A percentile compares a stretch with the other conserved stretches of the same genome.
Conservation (phyloP, 2,329 filamentous ascomycete species). For the Aspergillus sp. region DNA sequence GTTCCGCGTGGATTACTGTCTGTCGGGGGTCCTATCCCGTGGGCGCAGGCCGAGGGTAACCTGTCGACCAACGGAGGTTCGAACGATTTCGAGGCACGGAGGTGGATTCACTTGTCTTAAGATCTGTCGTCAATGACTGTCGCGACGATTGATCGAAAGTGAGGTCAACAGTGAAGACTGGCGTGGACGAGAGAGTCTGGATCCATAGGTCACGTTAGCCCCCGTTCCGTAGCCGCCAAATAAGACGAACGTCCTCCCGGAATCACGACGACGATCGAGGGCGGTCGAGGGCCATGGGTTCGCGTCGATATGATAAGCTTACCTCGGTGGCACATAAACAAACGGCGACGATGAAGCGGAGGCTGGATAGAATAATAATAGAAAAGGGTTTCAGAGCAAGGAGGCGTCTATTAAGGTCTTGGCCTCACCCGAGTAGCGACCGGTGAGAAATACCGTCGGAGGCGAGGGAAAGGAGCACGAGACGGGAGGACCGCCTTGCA, state of each 20-base stretch:
- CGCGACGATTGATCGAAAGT: conserved; percentile 5
- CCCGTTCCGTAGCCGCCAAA: conserved; percentile 21
- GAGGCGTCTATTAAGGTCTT: conserved; percentile 27
- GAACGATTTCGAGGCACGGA: neutral
- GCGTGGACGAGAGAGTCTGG: conserved; percentile 16
- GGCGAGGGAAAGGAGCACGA: conserved; percentile 25
- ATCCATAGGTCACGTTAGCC: conserved; percentile 34
- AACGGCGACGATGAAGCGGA: conserved; percentile 12
- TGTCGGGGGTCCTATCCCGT: conserved; percentile 13
- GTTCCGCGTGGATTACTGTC: conserved; percentile 14
- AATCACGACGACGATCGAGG: neutral
- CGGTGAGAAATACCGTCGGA: conserved; percentile 23
- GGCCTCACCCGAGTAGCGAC: conserved; percentile 29
- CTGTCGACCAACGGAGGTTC: neutral
- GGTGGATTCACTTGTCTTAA: neutral
- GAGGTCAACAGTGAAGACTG: neutral
- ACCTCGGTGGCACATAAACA: conserved; percentile 15
- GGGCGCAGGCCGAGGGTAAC: conserved; percentile 8
- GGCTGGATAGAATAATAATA: conserved; percentile 13
- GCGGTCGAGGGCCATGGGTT: conserved; percentile 6
- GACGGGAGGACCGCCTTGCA: conserved; percentile 31
- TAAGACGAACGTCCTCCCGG: conserved; percentile 12
- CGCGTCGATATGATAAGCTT: conserved; percentile 9
- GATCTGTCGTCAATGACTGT: conserved; percentile 3
- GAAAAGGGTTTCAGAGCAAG: conserved; percentile 23